Evolutionary conservation across 1,139 yeast species (phyloP), one percentile per base, ranked within the genome.

Genomic region (Candida glucosophila): DNA sequence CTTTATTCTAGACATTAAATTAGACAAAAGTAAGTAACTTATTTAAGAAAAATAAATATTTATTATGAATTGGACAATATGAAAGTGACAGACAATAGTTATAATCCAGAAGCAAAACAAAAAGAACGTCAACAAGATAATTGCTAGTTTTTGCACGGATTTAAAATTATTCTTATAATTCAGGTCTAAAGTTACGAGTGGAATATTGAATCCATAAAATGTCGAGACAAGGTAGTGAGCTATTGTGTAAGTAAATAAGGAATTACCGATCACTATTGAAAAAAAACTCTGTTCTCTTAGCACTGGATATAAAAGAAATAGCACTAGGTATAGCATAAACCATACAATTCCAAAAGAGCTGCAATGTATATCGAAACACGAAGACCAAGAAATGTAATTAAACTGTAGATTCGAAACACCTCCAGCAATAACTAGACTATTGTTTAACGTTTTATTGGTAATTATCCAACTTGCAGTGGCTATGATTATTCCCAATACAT

Each of bases 361-460:
- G 55, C 95, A 85, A 51, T 86, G 96, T 14, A 86, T 77, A 46
- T 86, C 96, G 49, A 86, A 86, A 53, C 96, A 85, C 47, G 83
- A 86, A 0, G 90, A 88, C 95, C 95, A 86, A 45, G 85, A 95
- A 25, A 86, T 64, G 36, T 74, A 72, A 29, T 73, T 73, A n/a
- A n/a, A n/a, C n/a, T n/a, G n/a, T n/a, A n/a, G n/a, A n/a, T n/a
- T n/a, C n/a, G n/a, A n/a, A n/a, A n/a, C n/a, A n/a, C n/a, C n/a
- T n/a, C n/a, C n/a, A n/a, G n/a, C n/a, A n/a, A n/a, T n/a, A 16
- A n/a, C n/a, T n/a, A n/a, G n/a, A n/a, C n/a, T n/a, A n/a, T n/a
- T 47, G 31, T 58, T 60, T 37, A 83, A 67, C 33, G 81, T 62
- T 39, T 66, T 66, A 45, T 80, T 81, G 17, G 85, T 75, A 20